Evolutionary conservation across 1,284 basidiomycete genomes (phyloP).

Genomic region (Rhodotorula glutinis): DNA sequence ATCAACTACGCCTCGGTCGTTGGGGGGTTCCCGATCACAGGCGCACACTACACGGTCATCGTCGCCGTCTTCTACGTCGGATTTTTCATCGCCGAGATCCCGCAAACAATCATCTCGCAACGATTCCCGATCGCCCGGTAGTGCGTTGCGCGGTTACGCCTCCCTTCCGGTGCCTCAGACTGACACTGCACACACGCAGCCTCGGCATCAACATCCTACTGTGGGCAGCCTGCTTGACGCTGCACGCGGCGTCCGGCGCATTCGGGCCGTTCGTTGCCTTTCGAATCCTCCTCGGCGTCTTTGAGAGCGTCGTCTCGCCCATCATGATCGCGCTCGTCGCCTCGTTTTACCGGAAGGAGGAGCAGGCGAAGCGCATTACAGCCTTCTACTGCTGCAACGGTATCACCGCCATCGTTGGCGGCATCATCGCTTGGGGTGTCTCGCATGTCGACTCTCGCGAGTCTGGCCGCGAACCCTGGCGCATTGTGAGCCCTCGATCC

Average conservation of each 20-base stretch:
- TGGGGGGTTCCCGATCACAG: conserved; percentile 46
- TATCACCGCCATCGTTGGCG: conserved; percentile 62
- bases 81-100: conserved; percentile 52
- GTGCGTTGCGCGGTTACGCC: background rate
- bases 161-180: background rate
- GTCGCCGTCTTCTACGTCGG: conserved; percentile 62
- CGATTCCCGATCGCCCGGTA: conserved; percentile 53
- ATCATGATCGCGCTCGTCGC: conserved; percentile 26
- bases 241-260: conserved; percentile 49
- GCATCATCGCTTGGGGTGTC: conserved; percentile 61
- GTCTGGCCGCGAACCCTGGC: conserved; percentile 33
- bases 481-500: conserved; percentile 13
- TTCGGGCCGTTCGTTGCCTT: conserved; percentile 48
- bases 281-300: conserved; percentile 59
- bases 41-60: conserved; percentile 61
- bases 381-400: conserved; percentile 59
- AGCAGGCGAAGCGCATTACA: conserved; percentile 62
- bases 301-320: conserved; percentile 46
- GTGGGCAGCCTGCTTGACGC: conserved; percentile 55
- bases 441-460: conserved; percentile 57
- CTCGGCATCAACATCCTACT: conserved; percentile 59
- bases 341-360: conserved; percentile 64
- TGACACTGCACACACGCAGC: background rate
- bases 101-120: conserved; percentile 64
- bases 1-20: conserved; percentile 65